Evolutionary conservation across 1,284 basidiomycete species (phyloP).

Genomic region (Boletus smithii): DNA sequence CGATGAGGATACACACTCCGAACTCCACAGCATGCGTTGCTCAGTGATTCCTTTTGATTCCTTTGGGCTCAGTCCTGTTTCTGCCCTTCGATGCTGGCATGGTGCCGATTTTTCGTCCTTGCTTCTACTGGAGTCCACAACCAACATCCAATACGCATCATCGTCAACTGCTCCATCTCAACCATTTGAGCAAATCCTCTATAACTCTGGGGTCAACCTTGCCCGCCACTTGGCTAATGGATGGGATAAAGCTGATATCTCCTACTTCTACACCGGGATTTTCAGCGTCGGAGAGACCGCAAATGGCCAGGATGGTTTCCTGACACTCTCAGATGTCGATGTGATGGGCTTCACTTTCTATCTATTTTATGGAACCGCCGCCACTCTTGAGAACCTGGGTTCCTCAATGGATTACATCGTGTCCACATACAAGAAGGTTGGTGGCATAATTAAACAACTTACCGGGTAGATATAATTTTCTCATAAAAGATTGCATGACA

Average conservation of each 20-base stretch:
- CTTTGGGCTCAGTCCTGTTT: slow-evolving; percentile 7
- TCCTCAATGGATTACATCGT: slow-evolving; percentile 2
- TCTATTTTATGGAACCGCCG: background rate
- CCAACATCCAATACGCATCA: background rate
- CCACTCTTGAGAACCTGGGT: background rate
- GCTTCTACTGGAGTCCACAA: slow-evolving; percentile 13
- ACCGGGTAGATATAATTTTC: background rate
- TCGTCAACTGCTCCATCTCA: background rate
- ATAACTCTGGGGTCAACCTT: background rate
- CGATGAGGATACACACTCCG: no score
- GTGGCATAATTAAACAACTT: background rate
- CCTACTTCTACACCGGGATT: background rate
- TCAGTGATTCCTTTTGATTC: background rate
- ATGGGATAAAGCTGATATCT: slow-evolving; percentile 5
- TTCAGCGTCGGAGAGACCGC: background rate
- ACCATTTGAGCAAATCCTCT: slow-evolving; percentile 15
- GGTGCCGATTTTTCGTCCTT: slow-evolving; percentile 23
- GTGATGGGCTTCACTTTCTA: background rate
- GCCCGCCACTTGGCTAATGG: slow-evolving; percentile 10
- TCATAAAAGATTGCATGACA: slow-evolving; percentile 11
- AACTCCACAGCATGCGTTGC: background rate
- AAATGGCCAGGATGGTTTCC: background rate
- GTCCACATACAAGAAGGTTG: slow-evolving; percentile 13
- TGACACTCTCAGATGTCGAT: background rate
- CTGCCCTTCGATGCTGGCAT: slow-evolving; percentile 10